Base-by-base conservation (phyloP, 495 filamentous ascomycete genomes). In the Collariella sp. region DNA sequence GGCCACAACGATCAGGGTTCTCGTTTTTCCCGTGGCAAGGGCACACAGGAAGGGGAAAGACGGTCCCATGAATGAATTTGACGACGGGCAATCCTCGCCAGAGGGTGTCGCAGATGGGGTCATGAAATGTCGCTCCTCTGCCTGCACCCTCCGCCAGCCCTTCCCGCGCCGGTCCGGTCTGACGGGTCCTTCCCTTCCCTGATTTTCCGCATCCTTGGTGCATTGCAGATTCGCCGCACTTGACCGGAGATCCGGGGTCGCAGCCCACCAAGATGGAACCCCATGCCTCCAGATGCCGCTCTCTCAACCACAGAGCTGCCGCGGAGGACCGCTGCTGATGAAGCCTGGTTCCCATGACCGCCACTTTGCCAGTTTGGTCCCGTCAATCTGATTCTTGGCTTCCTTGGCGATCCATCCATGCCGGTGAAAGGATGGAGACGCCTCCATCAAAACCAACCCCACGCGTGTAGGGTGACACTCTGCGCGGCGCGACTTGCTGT, bases 361-460 rank as follows among this genome's bases (percentile, higher is more conserved):
- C 5, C 7, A 9, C 26, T 31, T n/a, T 22, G 13, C 47, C 40
- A 39, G 41, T 22, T 42, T 38, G 45, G 41, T 47, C 29, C 36
- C 23, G 31, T 39, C 18, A 35, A 47, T 29, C 43, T 31, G 33
- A 23, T 52, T 40, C 49, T 57, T 57, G 42, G 54, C 54, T 29
- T 3, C 6, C 43, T 57, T 57, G 55, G 55, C 55, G 33, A 15
- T 34, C 35, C 18, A 52, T 41, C 40, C 47, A 34, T 47, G 40
- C 39, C 43, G n/a, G 35, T 48, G 22, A 29, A 49, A 24, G 35
- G 34, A 44, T 40, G 49, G 48, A 33, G 23, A 9, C 45, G 13
- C 16, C 26, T 41, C 36, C 48, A n/a, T 13, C 16, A 1, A 43
- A 36, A 15, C 16, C 13, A 38, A 34, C 38, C 38, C 38, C 49